A percentile compares a stretch with the other conserved stretches of the same genome.
Conservation (phyloP, 306 rosid genomes). For the Mucuna pruriens region DNA sequence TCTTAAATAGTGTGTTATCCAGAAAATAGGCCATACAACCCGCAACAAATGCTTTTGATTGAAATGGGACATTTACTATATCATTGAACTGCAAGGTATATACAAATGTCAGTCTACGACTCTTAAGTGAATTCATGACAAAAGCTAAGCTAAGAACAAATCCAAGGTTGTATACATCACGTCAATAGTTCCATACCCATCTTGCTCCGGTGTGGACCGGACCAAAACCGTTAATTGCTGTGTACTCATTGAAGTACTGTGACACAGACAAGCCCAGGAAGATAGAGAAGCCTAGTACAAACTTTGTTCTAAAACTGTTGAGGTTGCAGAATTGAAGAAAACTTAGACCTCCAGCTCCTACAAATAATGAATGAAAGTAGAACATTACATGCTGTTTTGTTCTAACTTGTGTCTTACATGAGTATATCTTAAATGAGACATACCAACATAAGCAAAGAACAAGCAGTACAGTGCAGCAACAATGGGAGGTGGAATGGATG, state of each 20-base stretch:
- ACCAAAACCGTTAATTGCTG: slow-evolving; percentile 78
- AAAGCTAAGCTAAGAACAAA: slow-evolving; percentile 35
- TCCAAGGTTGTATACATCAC: not conserved
- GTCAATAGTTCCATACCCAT: slow-evolving; percentile 70
- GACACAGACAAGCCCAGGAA: slow-evolving; percentile 92
- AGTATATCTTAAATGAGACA: slow-evolving; percentile 33
- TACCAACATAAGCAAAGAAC: slow-evolving; percentile 97
- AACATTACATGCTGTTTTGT: slow-evolving; percentile 18
- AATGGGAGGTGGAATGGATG: slow-evolving; percentile 92
- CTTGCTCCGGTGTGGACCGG: slow-evolving; percentile 87
- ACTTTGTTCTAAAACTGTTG: slow-evolving; percentile 89
- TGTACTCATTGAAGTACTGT: slow-evolving; percentile 96
- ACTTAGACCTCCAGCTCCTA: slow-evolving; percentile 89
- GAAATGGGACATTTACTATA: slow-evolving; percentile 88
- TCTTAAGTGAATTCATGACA: slow-evolving; percentile 21
- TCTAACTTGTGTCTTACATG: slow-evolving; percentile 2
- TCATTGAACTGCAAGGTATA: slow-evolving; percentile 82
- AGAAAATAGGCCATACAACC: slow-evolving; percentile 84
- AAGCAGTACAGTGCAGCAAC: slow-evolving; percentile 93
- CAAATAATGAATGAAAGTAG: not conserved
- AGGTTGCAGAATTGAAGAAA: slow-evolving; percentile 98
- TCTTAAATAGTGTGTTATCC: slow-evolving; percentile 84
- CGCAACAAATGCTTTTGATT: slow-evolving; percentile 92
- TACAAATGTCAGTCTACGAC: slow-evolving; percentile 22
- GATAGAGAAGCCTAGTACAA: slow-evolving; percentile 86